Evolutionary conservation across 176 grass and related monocot genomes (phyloP).

Genomic region (Juncus inflexus): DNA sequence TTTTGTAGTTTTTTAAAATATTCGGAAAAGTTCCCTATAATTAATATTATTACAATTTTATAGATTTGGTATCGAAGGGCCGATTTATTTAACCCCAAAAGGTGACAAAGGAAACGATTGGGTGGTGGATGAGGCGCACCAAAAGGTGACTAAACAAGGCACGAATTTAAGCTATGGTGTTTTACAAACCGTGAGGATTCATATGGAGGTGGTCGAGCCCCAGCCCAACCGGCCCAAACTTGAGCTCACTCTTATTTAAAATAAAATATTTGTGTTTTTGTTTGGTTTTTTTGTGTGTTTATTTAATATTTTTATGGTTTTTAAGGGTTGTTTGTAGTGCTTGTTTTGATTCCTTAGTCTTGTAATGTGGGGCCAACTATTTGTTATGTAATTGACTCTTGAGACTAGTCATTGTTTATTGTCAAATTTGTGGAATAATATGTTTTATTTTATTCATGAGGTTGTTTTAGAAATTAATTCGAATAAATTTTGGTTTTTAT

Average conservation of each 20-base stretch:
- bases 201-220: slow-evolving; percentile 96
- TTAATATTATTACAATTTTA: not conserved
- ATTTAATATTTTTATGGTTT: slow-evolving; percentile 10
- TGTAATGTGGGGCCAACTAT: not conserved
- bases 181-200: slow-evolving; percentile 75
- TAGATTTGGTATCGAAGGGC: slow-evolving; percentile 88
- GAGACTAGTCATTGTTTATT: too few species aligned
- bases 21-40: not conserved
- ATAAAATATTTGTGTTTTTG: not conserved
- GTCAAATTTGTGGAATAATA: too few species aligned
- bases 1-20: too few species aligned
- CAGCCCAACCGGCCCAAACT: slow-evolving; percentile 95
- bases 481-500: too few species aligned
- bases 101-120: slow-evolving; percentile 80
- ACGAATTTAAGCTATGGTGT: slow-evolving; percentile 52
- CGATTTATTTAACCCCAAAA: slow-evolving; percentile 70
- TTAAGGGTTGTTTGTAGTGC: not conserved
- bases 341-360: not conserved
- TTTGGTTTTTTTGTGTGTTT: not conserved
- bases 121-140: slow-evolving; percentile 87
- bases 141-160: slow-evolving; percentile 67
- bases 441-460: too few species aligned
- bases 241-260: slow-evolving; percentile 78
- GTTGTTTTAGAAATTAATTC: too few species aligned
- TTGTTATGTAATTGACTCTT: too few species aligned